phyloP scores from a whole-genome alignment of 306 rosid genomes.

The Hippophae tibetana region DNA sequence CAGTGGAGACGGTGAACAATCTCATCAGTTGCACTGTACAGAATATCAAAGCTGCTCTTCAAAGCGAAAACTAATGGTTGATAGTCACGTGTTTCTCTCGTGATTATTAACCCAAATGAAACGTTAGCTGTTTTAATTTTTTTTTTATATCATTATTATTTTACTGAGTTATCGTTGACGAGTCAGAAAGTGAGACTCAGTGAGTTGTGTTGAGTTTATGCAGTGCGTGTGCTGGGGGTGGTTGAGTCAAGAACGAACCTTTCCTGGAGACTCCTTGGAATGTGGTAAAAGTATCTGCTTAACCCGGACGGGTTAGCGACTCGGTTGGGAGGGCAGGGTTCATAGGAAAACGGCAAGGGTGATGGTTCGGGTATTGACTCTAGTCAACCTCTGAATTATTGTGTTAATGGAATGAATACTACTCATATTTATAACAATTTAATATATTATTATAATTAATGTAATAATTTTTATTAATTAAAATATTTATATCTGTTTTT shows the following conservation, averaged over 20 bases:
- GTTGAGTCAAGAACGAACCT: constrained; percentile 99
- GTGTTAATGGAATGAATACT: too few species aligned
- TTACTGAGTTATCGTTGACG: neutral
- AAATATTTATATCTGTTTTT: too few species aligned
- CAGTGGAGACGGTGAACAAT: constrained; percentile 92
- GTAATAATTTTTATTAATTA: too few species aligned
- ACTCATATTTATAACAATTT: too few species aligned
- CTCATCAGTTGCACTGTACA: constrained; percentile 85
- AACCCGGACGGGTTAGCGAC: neutral
- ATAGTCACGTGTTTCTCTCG: constrained; percentile 3
- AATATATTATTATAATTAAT: too few species aligned
- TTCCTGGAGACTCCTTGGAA: constrained; percentile 51
- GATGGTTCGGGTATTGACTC: constrained; percentile 99
- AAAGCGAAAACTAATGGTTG: constrained; percentile 42
- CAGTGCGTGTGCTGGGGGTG: constrained; percentile 18
- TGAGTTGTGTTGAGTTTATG: neutral
- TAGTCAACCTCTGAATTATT: constrained; percentile 38
- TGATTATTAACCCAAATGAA: neutral
- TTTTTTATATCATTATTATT: neutral
- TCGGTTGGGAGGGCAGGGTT: constrained; percentile 3
- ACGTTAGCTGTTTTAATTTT: neutral
- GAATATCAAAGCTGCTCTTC: constrained; percentile 86
- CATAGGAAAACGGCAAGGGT: constrained; percentile 44
- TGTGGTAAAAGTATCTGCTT: constrained; percentile 33
- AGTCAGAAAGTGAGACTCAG: constrained; percentile 2